These are phyloP conservation scores for Haplosporangium gracile DNA, from an alignment of 192 early-diverging fungal species.

Conservation along the genomic window DNA sequence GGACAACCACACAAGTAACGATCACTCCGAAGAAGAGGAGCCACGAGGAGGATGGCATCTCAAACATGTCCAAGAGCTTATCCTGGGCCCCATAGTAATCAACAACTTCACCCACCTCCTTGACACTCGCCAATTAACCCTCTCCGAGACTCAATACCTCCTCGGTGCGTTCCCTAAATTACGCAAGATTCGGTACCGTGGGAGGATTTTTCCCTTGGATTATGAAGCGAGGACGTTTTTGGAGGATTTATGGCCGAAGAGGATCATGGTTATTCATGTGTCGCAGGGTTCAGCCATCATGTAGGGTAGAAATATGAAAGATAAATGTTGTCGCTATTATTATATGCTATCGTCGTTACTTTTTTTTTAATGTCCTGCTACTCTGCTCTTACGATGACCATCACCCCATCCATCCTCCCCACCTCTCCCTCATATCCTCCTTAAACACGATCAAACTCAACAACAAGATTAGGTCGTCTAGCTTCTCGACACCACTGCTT, in stretches of 20 bases:
- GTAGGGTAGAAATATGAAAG: neutral
- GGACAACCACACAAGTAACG: neutral
- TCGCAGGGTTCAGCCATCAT: conserved; percentile 5
- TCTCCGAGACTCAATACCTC: neutral
- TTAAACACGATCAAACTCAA: conserved; percentile 35
- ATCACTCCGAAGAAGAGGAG: neutral
- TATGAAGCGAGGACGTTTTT: neutral
- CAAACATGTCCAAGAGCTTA: neutral
- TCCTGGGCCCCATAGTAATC: neutral
- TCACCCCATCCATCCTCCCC: neutral
- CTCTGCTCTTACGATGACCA: neutral
- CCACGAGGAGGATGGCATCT: neutral
- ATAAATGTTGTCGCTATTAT: neutral
- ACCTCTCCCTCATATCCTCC: neutral
- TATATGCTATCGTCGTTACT: neutral
- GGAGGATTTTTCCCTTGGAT: conserved; percentile 9
- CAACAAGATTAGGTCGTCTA: conserved; percentile 21
- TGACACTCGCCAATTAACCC: neutral
- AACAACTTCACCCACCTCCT: neutral
- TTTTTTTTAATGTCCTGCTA: neutral
- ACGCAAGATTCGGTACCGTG: conserved; percentile 32
- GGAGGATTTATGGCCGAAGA: neutral
- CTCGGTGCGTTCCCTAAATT: conserved; percentile 18
- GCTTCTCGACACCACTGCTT: conserved; percentile 41
- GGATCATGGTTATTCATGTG: conserved; percentile 15